Conservation (phyloP, 2,329 filamentous ascomycete species). For the Sporothrix euskadiensis region DNA sequence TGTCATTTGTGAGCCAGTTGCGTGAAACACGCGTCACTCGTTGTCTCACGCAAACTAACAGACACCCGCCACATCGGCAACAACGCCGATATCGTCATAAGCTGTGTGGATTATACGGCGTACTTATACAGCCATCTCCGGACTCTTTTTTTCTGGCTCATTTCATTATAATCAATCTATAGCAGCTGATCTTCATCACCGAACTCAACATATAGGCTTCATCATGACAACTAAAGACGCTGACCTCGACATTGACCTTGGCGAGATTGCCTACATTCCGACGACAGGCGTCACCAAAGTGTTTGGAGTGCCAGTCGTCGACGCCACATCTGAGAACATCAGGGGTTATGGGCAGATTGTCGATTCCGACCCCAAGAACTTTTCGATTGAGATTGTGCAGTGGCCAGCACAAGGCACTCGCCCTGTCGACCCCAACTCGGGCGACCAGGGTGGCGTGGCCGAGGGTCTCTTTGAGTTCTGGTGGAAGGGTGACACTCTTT, state of each 20-base stretch:
- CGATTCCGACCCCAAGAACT: slow-evolving; percentile 2
- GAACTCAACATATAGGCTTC: neutral
- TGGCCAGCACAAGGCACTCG: neutral
- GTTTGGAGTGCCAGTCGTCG: neutral
- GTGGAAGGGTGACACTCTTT: slow-evolving; percentile 18
- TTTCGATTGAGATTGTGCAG: slow-evolving; percentile 4
- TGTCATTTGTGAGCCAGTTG: neutral
- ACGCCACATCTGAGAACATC: slow-evolving; percentile 1
- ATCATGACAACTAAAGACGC: neutral
- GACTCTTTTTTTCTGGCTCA: too few species aligned
- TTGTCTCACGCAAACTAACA: too few species aligned
- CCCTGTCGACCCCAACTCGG: slow-evolving; percentile 6
- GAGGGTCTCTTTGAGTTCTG: slow-evolving; percentile 16
- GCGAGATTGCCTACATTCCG: neutral
- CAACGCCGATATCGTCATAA: neutral
- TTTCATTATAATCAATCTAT: too few species aligned
- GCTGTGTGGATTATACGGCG: too few species aligned
- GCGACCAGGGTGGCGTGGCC: slow-evolving; percentile 1
- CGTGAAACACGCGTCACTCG: neutral
- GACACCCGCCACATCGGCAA: neutral
- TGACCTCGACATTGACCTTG: slow-evolving; percentile 13
- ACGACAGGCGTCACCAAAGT: neutral
- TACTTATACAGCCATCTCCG: too few species aligned
- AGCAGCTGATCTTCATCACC: too few species aligned
- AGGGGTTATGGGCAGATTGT: slow-evolving; percentile 9